Evolutionary conservation across 768 basidiomycete species (phyloP), one percentile per base, ranked within the genome.

Genomic region (Wakefieldia striispora): DNA sequence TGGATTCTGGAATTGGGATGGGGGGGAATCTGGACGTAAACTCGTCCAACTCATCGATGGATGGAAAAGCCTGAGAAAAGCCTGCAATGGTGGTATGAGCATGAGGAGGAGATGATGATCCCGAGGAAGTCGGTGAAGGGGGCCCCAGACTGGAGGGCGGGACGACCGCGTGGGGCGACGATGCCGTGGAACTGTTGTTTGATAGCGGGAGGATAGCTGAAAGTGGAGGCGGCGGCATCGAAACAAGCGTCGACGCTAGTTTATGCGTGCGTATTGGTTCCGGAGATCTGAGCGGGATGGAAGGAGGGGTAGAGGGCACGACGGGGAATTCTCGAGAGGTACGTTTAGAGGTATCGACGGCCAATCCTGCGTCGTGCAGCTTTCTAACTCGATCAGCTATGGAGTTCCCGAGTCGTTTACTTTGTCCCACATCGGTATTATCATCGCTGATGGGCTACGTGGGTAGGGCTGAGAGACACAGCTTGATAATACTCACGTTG

Each of bases 351-450:
- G 76, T 71, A 23, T 76, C 74, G 16, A 83, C 75, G 11, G 76
- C 72, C 61, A 94, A 67, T 1, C 93, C 93, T 40, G 80, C 83
- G 51, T 81, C 82, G 62, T 85, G 78, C 17, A 95, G 69, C 14
- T 86, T 82, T 56, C 78, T 82, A 70, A 93, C 77, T 43, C 93
- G 80, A 70, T 92, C 91, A 21, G 87, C 86, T 50, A 95, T 90
- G 43, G 81, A 84, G 6, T 75, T 82, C n/a, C 82, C 84, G 3
- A 78, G 58, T 51, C 75, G 75, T 45, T 57, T 68, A 36, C 73
- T 71, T 14, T 75, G 66, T 33, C 70, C 76, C 26, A 50, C 73
- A 38, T 57, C 54, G 27, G 54, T 11, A 31, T 37, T 47, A 21
- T 47, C 45, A 27, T 50, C 47, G 43, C 60, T 66, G 43, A 38